Base-by-base conservation (phyloP, 2,329 filamentous ascomycete genomes). In the Aspergillus unguis region DNA sequence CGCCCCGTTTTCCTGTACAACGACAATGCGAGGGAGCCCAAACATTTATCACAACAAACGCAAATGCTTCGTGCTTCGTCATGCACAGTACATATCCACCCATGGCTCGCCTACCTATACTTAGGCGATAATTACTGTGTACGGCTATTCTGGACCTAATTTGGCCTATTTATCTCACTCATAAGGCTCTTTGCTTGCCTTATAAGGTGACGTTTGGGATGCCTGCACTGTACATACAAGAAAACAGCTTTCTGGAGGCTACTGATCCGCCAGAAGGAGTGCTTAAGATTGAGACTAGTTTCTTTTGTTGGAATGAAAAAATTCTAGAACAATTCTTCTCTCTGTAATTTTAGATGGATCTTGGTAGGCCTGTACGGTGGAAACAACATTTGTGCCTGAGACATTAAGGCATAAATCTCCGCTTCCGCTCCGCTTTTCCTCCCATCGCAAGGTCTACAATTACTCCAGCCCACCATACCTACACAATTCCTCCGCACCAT, bases 401-500 rank as follows among this genome's bases (percentile, higher is more conserved):
- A 47, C 44, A 42, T 10, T 40, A 6, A 36, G n/a, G 10, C 17
- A 32, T 48, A 2, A 25, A 38, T 37, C 47, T 53, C 53, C 42
- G 42, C 40, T 53, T 61, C 56, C 59, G 58, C 58, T 62, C 59
- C 59, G 59, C 56, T 46, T 59, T 44, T 27, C 40, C 28, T 28
- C 27, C 28, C 27, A 44, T 29, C n/a, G 36, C 8, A 11, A 11
- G 28, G 17, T 17, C 17, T 17, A 17, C 17, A 17, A 17, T 17
- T 17, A 17, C 17, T 17, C 17, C 17, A 17, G 17, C 17, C 17
- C 17, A 17, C 17, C 17, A 17, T 17, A 17, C 17, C 17, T 17
- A 17, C 17, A 17, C 17, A 17, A 17, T 17, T 17, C 17, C 17
- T 17, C 17, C 17, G 17, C 17, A 17, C 52, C 47, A 90, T 90